Conservation (phyloP, 140 eudicot genomes). For the Flaveria floridana region DNA sequence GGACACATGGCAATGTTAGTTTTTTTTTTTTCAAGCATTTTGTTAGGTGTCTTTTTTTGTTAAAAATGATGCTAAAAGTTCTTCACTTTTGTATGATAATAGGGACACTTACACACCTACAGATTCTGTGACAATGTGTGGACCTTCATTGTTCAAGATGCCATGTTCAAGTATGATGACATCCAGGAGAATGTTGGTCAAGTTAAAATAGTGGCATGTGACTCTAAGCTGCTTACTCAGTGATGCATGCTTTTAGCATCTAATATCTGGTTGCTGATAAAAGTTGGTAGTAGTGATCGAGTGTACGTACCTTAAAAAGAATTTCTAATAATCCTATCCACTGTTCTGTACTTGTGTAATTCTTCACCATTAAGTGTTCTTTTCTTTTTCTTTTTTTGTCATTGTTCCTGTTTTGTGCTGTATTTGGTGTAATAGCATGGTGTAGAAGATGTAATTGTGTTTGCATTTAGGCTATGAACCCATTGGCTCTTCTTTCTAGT, state of each 20-base stretch:
- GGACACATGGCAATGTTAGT: slow-evolving; percentile 2
- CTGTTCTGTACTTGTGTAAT: slow-evolving; percentile 26
- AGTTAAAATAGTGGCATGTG: slow-evolving; percentile 93
- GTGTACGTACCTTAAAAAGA: slow-evolving; percentile 29
- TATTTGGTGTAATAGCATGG: slow-evolving; percentile 35
- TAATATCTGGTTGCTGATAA: slow-evolving; percentile 34
- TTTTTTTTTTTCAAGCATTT: neutral
- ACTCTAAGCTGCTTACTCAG: slow-evolving; percentile 88
- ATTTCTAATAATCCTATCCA: slow-evolving; percentile 26
- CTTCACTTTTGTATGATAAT: slow-evolving; percentile 18
- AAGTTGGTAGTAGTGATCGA: slow-evolving; percentile 23
- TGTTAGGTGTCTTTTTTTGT: slow-evolving; percentile 2
- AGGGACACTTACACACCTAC: slow-evolving; percentile 98
- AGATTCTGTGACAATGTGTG: slow-evolving; percentile 96
- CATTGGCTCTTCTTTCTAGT: slow-evolving; percentile 25
- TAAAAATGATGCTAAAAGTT: slow-evolving; percentile 9
- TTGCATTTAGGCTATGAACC: slow-evolving; percentile 31
- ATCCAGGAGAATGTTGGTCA: slow-evolving; percentile 68
- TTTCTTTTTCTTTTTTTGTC: slow-evolving; percentile 2
- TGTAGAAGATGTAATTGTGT: slow-evolving; percentile 31
- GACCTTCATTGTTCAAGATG: slow-evolving; percentile 91
- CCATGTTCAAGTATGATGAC: slow-evolving; percentile 73
- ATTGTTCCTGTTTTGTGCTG: slow-evolving; percentile 24
- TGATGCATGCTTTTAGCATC: slow-evolving; percentile 35
- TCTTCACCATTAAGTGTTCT: slow-evolving; percentile 12